Evolutionary conservation across 768 basidiomycete genomes (phyloP), one percentile per base, ranked within the genome.

Genomic region (Tulasnella sp.): DNA sequence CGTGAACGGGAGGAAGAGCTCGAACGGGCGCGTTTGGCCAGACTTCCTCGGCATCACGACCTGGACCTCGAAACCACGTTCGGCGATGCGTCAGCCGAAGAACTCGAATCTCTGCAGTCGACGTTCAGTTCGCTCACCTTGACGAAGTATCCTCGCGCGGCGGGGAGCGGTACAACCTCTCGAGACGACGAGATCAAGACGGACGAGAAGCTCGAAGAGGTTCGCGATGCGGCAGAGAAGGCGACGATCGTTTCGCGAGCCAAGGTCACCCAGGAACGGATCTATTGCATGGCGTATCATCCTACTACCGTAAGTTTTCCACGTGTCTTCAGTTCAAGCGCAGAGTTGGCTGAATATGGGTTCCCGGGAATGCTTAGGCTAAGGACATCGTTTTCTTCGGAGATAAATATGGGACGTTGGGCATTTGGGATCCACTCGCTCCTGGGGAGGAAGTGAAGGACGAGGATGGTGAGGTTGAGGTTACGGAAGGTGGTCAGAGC

Each of bases 351-450:
- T 5, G 19, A 47, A 26, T 32, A 19, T 44, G 3, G 4, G 7
- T 11, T 3, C n/a, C 37, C 32, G 16, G n/a, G 67, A 41, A 17
- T 35, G 16, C 69, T 70, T 37, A 77, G 22, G 85, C 87, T 14
- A 92, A 90, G 76, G 92, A 94, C 79, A 79, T 94, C 14, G 84
- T 94, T n/a, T 93, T 94, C 78, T 91, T 94, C 78, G 92, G 92
- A 78, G 92, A 94, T 76, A 94, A 93, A 76, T 87, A 91, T 75
- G 92, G 92, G 0, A 86, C 88, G 76, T 81, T 94, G 44, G 92
- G 91, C 2, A 88, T 94, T 40, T 94, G 92, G 92, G 92, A 94
- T 79, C 89, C 92, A 11, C 85, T 86, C 74, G 91, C 92, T 1
- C 81, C 87, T 9, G 76, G 80, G 26, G 90, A 90, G 36, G 90